Percentiles rank a stretch among this genome's conserved stretches.
Evolutionary conservation across 2,329 filamentous ascomycete genomes (phyloP).

Genomic region (Peltaster fructicola): DNA sequence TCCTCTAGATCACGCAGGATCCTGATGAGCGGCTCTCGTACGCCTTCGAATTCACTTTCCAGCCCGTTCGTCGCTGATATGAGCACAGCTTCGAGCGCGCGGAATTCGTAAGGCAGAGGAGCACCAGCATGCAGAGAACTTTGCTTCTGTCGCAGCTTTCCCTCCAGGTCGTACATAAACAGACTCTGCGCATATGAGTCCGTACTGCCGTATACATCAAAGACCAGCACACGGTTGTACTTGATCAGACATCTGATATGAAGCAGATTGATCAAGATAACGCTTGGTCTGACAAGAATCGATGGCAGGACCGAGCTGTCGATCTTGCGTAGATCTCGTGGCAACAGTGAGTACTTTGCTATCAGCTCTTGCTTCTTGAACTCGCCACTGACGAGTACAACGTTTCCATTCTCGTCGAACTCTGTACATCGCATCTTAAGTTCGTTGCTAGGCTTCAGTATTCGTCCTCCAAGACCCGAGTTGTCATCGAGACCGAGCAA

Average conservation of each 20-base stretch:
- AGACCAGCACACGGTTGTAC: slow-evolving; percentile 80
- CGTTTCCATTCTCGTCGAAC: slow-evolving; percentile 79
- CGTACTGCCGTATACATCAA: slow-evolving; percentile 88
- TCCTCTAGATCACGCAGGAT: slow-evolving; percentile 84
- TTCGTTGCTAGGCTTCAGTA: slow-evolving; percentile 66
- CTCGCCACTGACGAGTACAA: slow-evolving; percentile 83
- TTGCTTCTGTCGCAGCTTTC: slow-evolving; percentile 71
- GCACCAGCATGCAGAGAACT: slow-evolving; percentile 28
- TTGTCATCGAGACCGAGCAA: slow-evolving; percentile 38
- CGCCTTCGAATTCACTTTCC: slow-evolving; percentile 85
- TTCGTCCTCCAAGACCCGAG: slow-evolving; percentile 43
- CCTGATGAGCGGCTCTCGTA: slow-evolving; percentile 78
- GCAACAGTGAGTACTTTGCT: slow-evolving; percentile 81
- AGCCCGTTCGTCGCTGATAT: slow-evolving; percentile 84
- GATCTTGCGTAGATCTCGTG: slow-evolving; percentile 91
- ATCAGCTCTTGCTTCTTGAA: slow-evolving; percentile 97
- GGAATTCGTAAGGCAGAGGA: slow-evolving; percentile 81
- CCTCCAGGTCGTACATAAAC: slow-evolving; percentile 95
- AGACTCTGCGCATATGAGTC: slow-evolving; percentile 89
- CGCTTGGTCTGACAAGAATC: slow-evolving; percentile 80
- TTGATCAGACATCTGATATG: slow-evolving; percentile 93
- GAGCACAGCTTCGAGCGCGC: slow-evolving; percentile 83
- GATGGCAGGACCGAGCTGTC: slow-evolving; percentile 91
- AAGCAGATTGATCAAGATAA: slow-evolving; percentile 89
- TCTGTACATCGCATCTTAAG: slow-evolving; percentile 83